These are phyloP conservation scores for Claviceps spartinae DNA, from an alignment of 2,329 filamentous ascomycete genomes.

Conservation along the genomic window DNA sequence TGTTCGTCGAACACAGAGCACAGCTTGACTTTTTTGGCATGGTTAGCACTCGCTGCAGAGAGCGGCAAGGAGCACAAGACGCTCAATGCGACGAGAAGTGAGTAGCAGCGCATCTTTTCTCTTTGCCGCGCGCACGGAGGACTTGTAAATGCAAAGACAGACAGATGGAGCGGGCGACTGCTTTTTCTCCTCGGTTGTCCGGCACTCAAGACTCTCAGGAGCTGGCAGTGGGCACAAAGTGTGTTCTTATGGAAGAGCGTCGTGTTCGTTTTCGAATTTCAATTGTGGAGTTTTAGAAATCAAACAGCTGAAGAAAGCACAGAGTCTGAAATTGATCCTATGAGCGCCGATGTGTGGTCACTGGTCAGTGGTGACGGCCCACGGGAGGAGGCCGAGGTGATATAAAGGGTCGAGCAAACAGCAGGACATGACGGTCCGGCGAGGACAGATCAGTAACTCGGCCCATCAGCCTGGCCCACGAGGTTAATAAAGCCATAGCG, in stretches of 20 bases:
- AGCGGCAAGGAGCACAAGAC: background rate
- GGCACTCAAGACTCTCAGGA: background rate
- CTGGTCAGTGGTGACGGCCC: background rate
- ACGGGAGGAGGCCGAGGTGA: background rate
- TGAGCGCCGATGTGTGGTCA: background rate
- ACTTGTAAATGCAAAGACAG: no score
- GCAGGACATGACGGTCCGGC: background rate
- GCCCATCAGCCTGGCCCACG: no score
- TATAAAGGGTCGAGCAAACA: background rate
- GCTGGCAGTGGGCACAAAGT: background rate
- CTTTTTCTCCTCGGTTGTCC: background rate
- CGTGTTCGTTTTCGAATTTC: background rate
- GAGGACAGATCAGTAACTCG: no score
- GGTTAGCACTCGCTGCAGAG: background rate
- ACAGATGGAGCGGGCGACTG: background rate
- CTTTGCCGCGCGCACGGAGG: background rate
- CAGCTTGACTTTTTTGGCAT: background rate
- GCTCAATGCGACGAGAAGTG: background rate
- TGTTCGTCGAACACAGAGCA: constrained; percentile 2
- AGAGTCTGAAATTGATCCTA: background rate
- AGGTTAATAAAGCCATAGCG: no score
- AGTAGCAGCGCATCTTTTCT: background rate
- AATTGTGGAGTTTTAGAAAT: background rate
- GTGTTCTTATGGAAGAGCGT: background rate
- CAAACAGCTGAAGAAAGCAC: background rate